Base-by-base conservation (phyloP, 352 stramenopile genomes). In the Globisporangium paroecandrum region DNA sequence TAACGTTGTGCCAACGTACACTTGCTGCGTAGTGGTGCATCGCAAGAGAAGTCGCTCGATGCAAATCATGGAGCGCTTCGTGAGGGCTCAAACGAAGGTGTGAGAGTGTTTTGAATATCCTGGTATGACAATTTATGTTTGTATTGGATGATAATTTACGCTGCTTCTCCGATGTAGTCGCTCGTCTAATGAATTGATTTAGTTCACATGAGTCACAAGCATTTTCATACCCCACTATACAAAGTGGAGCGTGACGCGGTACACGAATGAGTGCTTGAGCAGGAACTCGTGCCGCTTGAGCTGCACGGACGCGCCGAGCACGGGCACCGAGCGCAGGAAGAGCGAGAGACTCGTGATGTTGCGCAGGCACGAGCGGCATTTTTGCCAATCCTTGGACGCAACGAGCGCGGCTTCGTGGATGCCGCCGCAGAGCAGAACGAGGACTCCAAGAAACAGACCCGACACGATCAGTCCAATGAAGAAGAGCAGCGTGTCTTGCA, bases 341-440 rank as follows among this genome's bases (percentile, higher is more conserved):
- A 95, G 83, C 61, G 87, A 95, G 18, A 95, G 74, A 55, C 85
- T 93, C 27, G 85, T 90, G 65, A 93, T 89, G 72, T 78, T 91
- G 68, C 86, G 85, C 60, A 94, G 70, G 46, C 87, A 95, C 13
- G 81, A 83, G 24, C 76, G 71, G 62, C 84, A 95, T 38, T 89
- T 85, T 27, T 87, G 72, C 87, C 87, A 95, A 66, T 95, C 86
- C 46, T 79, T 74, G 5, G 81, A 83, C 7, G 85, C 85, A 22
- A 81, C 66, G 0, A 58, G 71, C 12, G 83, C 72, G 1, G 81
- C 83, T 71, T 89, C 79, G 9, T 89, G 79, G 41, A 90, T 77
- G 0, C 81, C 83, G 0, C 83, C 85, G 4, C 77, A 85, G 20
- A 91, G 72, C 56, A 93, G 69, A 34, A 89, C 80, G 57, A 93